phyloP scores from a whole-genome alignment of 2,329 filamentous ascomycete genomes.

The Allantophomopsis lycopodina region DNA sequence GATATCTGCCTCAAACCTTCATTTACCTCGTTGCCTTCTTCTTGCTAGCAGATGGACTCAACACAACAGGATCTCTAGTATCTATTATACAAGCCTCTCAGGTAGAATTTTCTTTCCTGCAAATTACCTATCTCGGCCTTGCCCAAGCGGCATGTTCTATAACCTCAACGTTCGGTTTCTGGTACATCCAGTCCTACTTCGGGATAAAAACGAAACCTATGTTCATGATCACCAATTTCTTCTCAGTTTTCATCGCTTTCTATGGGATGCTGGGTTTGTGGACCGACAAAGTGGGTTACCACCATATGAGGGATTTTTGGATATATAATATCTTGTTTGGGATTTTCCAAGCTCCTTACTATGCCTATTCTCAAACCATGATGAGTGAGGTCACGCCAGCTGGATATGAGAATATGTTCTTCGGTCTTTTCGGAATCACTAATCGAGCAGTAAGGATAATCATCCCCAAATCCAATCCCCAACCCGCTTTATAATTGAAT shows the following conservation, averaged over 20 bases:
- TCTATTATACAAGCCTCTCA: conserved; percentile 25
- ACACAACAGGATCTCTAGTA: conserved; percentile 23
- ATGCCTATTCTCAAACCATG: conserved; percentile 28
- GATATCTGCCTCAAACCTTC: conserved; percentile 24
- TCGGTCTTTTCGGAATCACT: conserved; percentile 26
- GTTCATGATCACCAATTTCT: conserved; percentile 26
- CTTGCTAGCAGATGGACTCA: conserved; percentile 25
- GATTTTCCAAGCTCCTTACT: conserved; percentile 26
- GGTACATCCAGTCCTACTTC: conserved; percentile 26
- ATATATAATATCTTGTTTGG: conserved; percentile 27
- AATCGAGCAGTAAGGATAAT: conserved; percentile 23
- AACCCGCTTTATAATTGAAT: too few relatives aligned
- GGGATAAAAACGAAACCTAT: conserved; percentile 24
- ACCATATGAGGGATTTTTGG: conserved; percentile 23
- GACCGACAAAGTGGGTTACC: conserved; percentile 23
- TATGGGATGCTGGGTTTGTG: conserved; percentile 27
- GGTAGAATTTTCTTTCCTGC: conserved; percentile 24
- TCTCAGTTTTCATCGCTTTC: conserved; percentile 24
- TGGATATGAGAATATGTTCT: conserved; percentile 29
- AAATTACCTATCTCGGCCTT: conserved; percentile 26
- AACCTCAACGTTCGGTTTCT: conserved; percentile 24
- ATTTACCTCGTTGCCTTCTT: conserved; percentile 26
- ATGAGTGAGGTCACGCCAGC: conserved; percentile 26
- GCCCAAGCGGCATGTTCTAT: conserved; percentile 23
- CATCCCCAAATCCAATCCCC: background rate